Base-by-base conservation (phyloP, 73 alveolate genomes). In the Stentor coeruleus region DNA sequence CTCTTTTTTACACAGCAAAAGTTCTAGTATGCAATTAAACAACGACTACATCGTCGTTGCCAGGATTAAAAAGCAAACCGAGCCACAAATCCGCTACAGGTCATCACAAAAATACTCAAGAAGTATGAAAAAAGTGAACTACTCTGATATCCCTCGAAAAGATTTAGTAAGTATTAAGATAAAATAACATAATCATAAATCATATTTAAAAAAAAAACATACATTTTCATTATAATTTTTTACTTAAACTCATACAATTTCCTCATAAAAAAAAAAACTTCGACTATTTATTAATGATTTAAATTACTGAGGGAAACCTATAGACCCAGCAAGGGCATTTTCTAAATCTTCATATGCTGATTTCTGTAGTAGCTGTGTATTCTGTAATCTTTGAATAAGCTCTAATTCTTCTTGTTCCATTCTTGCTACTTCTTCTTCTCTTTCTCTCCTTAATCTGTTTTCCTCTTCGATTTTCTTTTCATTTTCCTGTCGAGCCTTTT, bases 381-480 rank as follows among this genome's bases (percentile, higher is more conserved):
- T 84, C 76, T 88, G 87, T 20, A 88, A 85, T 33, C 82, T 85
- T 82, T 88, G 81, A 31, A 88, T 88, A 38, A 88, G 85, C 73
- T 88, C 94, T 40, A 88, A 81, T 59, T 88, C 94, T 58, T 88
- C 94, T 73, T 85, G 84, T 87, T 84, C 90, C 90, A 84, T 84
- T 57, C 81, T 77, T 3, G 87, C 82, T 6, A 84, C 38, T 14
- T 76, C 74, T 3, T 37, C 58, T 66, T 84, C 90, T 39, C 37
- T 76, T n/a, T 38, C 81, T 39, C 36, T 33, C 38, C 86, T 41
- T 36, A 38, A 26, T 41, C 38, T 31, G 30, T 77, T 40, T 77
- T 84, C 90, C 76, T 33, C 82, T 26, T 39, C 59, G 3, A 85
- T 82, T 39, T 73, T 84, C 38, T 72, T 82, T 30, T 58, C 81